Percentiles rank a stretch among this genome's conserved stretches.
phyloP scores from a whole-genome alignment of 2,329 filamentous ascomycete genomes.

The Diaporthe velutina region DNA sequence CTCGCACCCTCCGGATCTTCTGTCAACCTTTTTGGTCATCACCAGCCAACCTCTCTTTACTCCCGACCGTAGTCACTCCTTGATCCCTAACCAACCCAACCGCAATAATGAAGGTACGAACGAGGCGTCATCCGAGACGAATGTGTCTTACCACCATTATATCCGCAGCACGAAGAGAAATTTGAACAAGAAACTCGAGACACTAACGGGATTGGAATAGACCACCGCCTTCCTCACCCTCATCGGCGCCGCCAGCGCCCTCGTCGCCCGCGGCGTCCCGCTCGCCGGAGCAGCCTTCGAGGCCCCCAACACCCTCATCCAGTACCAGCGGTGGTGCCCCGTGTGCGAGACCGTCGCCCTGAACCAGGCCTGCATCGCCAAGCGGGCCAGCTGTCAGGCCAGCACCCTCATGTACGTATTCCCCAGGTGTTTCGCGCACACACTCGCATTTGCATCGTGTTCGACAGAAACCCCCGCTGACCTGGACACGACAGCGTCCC shows the following conservation, averaged over 20 bases:
- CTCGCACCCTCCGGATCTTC: constrained; percentile 11
- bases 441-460: too few species aligned
- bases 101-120: constrained; percentile 35
- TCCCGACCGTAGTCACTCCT: constrained; percentile 25
- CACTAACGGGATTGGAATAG: constrained; percentile 1
- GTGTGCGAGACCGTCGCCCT: constrained; percentile 39
- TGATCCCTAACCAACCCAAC: background rate
- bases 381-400: constrained; percentile 32
- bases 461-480: background rate
- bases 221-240: constrained; percentile 37
- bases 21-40: background rate
- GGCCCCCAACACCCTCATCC: constrained; percentile 33
- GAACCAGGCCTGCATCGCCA: constrained; percentile 34
- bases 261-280: constrained; percentile 26
- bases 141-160: background rate
- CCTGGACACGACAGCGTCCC: constrained; percentile 7
- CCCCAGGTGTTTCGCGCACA: background rate
- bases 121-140: background rate
- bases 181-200: background rate
- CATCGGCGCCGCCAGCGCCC: constrained; percentile 38
- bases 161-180: background rate
- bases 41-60: background rate
- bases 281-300: constrained; percentile 9
- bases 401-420: constrained; percentile 34
- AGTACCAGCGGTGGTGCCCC: constrained; percentile 39